Base-by-base conservation (phyloP, 2,329 filamentous ascomycete genomes). In the Colletotrichum noveboracense region DNA sequence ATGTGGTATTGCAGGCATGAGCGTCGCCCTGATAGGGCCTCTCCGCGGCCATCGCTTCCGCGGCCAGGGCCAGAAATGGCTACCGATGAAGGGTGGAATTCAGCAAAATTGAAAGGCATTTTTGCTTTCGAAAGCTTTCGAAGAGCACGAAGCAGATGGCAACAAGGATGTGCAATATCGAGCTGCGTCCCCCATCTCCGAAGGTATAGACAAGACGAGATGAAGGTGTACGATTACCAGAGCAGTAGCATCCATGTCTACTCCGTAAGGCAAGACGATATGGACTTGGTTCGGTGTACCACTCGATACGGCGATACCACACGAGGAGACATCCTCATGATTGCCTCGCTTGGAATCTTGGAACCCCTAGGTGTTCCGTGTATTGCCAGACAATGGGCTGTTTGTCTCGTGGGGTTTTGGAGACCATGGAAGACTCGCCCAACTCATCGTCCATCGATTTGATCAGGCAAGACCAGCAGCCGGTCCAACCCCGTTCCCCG, bases 361-460 rank as follows among this genome's bases (percentile, higher is more conserved):
- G 18, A 32, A 14, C 12, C 32, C 14, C 18, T n/a, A 67, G 62
- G 0, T 5, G 28, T 21, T 6, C 26, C 18, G n/a, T 30, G 32
- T 28, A n/a, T 71, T 55, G 67, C 66, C 48, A 61, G 55, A 71
- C 67, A 61, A 74, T 71, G 56, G 56, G 65, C 56, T 64, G 66
- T 56, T 66, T 32, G 38, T 52, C 48, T 68, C 26, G 26, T 26
- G 66, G 62, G 32, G 43, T 48, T 18, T 58, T 56, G 28, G n/a
- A 58, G 34, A 38, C 58, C 71, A 58, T 24, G 34, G 43, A 21
- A 18, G 28, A 64, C 26, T 8, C 43, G 55, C 55, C 7, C 36
- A 28, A 24, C 12, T 9, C 24, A 13, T 43, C 56, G 24, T 56
- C 26, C 61, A 36, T 38, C n/a, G 32, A 10, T 32, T 43, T 24